phyloP scores from a whole-genome alignment of 345 rosid species.

The Nephelium lappaceum region DNA sequence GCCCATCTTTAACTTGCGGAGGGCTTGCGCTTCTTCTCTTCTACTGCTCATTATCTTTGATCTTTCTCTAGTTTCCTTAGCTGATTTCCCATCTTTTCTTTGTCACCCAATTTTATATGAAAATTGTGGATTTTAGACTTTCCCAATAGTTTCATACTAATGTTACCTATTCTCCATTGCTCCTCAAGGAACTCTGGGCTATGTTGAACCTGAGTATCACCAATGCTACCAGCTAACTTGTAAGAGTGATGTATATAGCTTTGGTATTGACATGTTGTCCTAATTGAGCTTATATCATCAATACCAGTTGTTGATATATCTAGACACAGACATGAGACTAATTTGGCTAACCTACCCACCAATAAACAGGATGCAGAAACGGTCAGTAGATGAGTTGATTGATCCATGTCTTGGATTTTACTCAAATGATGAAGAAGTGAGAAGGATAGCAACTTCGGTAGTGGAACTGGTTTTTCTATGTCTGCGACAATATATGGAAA shows the following conservation, averaged over 20 bases:
- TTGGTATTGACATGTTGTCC: conserved; percentile 50
- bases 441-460: conserved; percentile 47
- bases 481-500: conserved; percentile 57
- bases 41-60: conserved; percentile 3
- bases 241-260: conserved; percentile 76
- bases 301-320: conserved; percentile 71
- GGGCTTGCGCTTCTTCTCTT: background rate
- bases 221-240: conserved; percentile 61
- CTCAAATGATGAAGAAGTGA: conserved; percentile 31
- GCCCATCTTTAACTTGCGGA: background rate
- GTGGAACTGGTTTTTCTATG: conserved; percentile 64
- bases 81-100: conserved; percentile 40
- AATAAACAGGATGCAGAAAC: conserved; percentile 49
- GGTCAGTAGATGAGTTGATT: conserved; percentile 44
- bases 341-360: conserved; percentile 52
- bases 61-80: background rate
- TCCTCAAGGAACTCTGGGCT: conserved; percentile 79
- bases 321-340: conserved; percentile 56
- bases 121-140: conserved; percentile 74
- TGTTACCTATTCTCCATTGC: conserved; percentile 71
- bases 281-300: conserved; percentile 59
- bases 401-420: conserved; percentile 54
- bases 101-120: conserved; percentile 52
- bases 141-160: conserved; percentile 53
- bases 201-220: conserved; percentile 70